Base-by-base conservation (phyloP, 169 alveolate species). In the Cryptosporidium canis region DNA sequence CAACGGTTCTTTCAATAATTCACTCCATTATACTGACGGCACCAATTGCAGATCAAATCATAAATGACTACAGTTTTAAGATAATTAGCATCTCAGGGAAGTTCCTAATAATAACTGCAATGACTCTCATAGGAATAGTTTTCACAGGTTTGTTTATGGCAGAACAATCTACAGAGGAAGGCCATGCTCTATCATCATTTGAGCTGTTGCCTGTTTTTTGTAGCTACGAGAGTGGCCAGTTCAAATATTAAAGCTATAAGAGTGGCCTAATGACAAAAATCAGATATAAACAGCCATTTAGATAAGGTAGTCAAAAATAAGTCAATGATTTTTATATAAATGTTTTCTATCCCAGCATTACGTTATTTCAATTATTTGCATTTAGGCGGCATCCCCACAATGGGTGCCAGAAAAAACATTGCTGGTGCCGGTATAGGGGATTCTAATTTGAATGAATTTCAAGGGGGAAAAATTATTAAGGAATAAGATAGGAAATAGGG, bases 351-450 rank as follows among this genome's bases (percentile, higher is more conserved):
- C n/a, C 45, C 24, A 33, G 16, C 21, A 61, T 61, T 35, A 61
- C 68, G 68, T 61, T 14, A 61, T 61, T 37, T 41, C 5, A 35
- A 18, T 3, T 29, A 70, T 27, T 33, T 70, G 84, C 84, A 70
- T 51, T 55, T 51, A 37, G 84, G 84, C 84, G 84, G 68, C 55
- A 48, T 0, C 84, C 84, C 84, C 84, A 70, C 84, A 70, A 33
- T 16, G 14, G 0, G n/a, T 14, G 24, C 39, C 7, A 61, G 27
- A 61, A 61, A 31, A 61, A 51, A 12, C 21, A 61, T 61, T 61
- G 63, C 35, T 33, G 24, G 7, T 35, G 68, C 68, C 68, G 68
- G 68, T 61, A 61, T 61, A 33, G 68, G 68, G 27, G 45, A 35
- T 61, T 61, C 63, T 21, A 51, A 51, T 21, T 51, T n/a, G 63